Evolutionary conservation across 164 flowering plant species (phyloP).

Genomic region (Taxillus chinensis): DNA sequence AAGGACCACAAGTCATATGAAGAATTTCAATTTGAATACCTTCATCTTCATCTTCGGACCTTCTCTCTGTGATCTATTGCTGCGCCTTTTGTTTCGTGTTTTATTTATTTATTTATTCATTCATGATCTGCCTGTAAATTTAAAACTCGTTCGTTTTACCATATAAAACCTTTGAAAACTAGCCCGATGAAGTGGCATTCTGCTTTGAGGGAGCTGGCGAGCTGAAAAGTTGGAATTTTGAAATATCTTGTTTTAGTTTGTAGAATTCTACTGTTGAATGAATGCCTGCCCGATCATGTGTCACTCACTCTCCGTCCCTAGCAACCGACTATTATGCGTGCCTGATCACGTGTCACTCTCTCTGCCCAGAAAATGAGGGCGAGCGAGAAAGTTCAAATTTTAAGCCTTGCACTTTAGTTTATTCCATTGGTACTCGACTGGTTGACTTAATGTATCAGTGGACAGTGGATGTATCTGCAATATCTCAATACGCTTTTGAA

Average conservation of each 20-base stretch:
- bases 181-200: neutral
- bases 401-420: neutral
- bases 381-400: neutral
- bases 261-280: too few species aligned
- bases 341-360: neutral
- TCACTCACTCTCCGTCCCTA: too few species aligned
- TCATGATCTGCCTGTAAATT: neutral
- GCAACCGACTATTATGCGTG: too few species aligned
- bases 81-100: neutral
- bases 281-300: too few species aligned
- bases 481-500: neutral
- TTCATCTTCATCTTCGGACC: neutral
- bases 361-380: neutral
- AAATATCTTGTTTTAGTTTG: neutral
- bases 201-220: neutral
- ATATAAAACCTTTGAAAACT: too few species aligned
- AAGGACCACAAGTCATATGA: neutral
- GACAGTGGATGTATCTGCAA: neutral
- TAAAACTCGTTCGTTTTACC: too few species aligned
- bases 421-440: neutral
- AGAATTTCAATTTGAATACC: too few species aligned
- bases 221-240: neutral
- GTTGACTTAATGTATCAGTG: neutral
- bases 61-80: neutral
- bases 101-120: neutral